phyloP scores from a whole-genome alignment of 2,329 filamentous ascomycete genomes.

The Trichoderma cornu-damae region DNA sequence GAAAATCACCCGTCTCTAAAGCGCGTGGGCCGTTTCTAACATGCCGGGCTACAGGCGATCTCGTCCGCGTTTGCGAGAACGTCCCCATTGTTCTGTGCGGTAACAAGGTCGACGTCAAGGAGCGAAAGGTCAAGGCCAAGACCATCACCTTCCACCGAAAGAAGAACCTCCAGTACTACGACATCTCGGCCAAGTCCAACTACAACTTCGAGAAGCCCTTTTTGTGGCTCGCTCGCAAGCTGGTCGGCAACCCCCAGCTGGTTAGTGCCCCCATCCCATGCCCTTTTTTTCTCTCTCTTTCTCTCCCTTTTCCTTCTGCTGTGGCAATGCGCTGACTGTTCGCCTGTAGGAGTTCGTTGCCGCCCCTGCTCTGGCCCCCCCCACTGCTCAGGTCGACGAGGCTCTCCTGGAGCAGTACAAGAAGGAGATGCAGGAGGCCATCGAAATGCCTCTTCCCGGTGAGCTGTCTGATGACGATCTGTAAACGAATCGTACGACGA shows the following conservation, averaged over 20 bases:
- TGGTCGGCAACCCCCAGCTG: slow-evolving; percentile 75
- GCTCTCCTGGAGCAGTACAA: slow-evolving; percentile 75
- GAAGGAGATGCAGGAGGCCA: slow-evolving; percentile 81
- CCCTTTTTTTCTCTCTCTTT: no score
- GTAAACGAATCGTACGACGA: slow-evolving; percentile 39
- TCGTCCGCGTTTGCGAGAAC: slow-evolving; percentile 98
- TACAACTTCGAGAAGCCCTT: slow-evolving; percentile 99
- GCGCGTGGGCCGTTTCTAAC: slow-evolving; percentile 20
- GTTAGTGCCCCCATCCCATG: slow-evolving; percentile 21
- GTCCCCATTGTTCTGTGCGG: slow-evolving; percentile 96
- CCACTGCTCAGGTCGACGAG: slow-evolving; percentile 84
- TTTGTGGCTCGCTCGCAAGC: slow-evolving; percentile 98
- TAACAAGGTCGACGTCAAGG: slow-evolving; percentile 99
- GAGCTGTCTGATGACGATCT: slow-evolving; percentile 78
- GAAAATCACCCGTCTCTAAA: not conserved
- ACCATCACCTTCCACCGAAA: slow-evolving; percentile 99
- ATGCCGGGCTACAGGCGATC: slow-evolving; percentile 61
- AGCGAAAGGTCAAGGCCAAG: slow-evolving; percentile 99
- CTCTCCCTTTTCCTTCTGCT: not conserved
- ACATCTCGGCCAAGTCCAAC: slow-evolving; percentile 99
- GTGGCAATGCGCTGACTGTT: not conserved
- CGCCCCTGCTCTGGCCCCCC: slow-evolving; percentile 87
- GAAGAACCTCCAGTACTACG: slow-evolving; percentile 99
- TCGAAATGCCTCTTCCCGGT: slow-evolving; percentile 80
- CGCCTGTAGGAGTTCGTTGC: slow-evolving; percentile 81